Percentiles rank a stretch among this genome's conserved stretches.
phyloP scores from a whole-genome alignment of 176 grass and related monocot species.

The Thalia dealbata region DNA sequence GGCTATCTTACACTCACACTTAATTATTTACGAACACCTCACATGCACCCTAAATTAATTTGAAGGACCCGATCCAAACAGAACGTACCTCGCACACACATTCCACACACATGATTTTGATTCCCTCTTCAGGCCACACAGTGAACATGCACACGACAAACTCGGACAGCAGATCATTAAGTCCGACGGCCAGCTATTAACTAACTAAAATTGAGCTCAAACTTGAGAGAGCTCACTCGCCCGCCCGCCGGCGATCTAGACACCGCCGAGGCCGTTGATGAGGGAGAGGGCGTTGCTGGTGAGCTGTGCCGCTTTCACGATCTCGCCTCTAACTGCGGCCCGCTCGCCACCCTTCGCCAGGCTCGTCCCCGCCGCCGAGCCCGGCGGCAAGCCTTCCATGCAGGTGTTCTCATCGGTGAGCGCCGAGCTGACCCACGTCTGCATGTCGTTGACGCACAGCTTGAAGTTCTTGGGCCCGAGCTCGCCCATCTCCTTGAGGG shows the following conservation, averaged over 20 bases:
- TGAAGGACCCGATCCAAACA: too few relatives aligned
- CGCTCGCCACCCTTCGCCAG: constrained; percentile 7
- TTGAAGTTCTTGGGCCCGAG: constrained; percentile 11
- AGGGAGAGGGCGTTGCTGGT: constrained; percentile 11
- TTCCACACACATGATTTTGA: too few relatives aligned
- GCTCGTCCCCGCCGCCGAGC: not conserved
- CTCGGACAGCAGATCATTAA: too few relatives aligned
- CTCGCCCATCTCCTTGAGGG: constrained; percentile 32
- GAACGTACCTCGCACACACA: too few relatives aligned
- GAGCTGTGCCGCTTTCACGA: constrained; percentile 22
- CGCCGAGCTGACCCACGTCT: constrained; percentile 83
- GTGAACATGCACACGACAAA: too few relatives aligned
- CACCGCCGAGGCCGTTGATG: constrained; percentile 1
- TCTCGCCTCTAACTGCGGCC: constrained; percentile 27
- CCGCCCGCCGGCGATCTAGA: not conserved
- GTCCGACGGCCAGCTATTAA: too few relatives aligned
- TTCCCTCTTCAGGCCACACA: too few relatives aligned
- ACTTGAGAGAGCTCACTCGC: too few relatives aligned
- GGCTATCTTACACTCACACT: too few relatives aligned
- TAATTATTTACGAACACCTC: too few relatives aligned
- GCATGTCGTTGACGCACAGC: constrained; percentile 47
- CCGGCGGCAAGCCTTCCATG: constrained; percentile 46
- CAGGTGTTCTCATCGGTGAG: constrained; percentile 66
- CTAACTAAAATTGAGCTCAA: too few relatives aligned
- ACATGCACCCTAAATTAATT: too few relatives aligned